A percentile compares a stretch with the other conserved stretches of the same genome.
Conservation (phyloP, 225 moss, liverwort and hornwort genomes). For the Rhytidiadelphus loreus region DNA sequence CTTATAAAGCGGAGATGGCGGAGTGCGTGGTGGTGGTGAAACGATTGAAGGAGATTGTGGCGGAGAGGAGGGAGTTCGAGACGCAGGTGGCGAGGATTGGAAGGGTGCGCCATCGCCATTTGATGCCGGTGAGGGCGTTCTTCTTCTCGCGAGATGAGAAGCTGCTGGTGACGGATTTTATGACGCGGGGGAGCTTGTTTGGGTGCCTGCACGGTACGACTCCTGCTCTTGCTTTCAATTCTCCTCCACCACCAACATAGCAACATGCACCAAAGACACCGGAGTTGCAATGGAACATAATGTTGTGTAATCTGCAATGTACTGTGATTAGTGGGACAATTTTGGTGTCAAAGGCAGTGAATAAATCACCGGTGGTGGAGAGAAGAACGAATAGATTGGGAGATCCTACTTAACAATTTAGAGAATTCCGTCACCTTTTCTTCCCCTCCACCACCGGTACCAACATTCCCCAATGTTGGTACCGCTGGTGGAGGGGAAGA, state of each 20-base stretch:
- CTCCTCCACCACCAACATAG: background rate
- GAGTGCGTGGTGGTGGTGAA: slow-evolving; percentile 54
- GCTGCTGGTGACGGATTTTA: slow-evolving; percentile 63
- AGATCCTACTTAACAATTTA: background rate
- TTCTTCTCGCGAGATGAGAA: slow-evolving; percentile 68
- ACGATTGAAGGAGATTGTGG: slow-evolving; percentile 37
- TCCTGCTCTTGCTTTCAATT: background rate
- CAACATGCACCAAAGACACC: background rate
- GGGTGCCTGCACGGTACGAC: slow-evolving; percentile 47
- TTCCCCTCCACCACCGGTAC: background rate
- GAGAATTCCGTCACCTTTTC: background rate
- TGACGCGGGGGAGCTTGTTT: slow-evolving; percentile 49
- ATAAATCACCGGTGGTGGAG: too few species aligned
- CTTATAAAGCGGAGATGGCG: slow-evolving; percentile 51
- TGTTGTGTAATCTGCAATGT: too few species aligned
- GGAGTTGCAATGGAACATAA: background rate
- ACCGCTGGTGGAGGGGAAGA: too few species aligned
- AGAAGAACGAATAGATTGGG: too few species aligned
- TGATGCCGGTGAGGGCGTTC: slow-evolving; percentile 46
- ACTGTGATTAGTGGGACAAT: too few species aligned
- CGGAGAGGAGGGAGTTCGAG: slow-evolving; percentile 44
- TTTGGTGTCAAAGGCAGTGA: too few species aligned
- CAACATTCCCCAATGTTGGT: background rate
- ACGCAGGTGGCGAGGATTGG: slow-evolving; percentile 42
- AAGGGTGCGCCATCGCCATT: slow-evolving; percentile 36